phyloP scores from a whole-genome alignment of 2,329 filamentous ascomycete species.

The Orbilia quercus region DNA sequence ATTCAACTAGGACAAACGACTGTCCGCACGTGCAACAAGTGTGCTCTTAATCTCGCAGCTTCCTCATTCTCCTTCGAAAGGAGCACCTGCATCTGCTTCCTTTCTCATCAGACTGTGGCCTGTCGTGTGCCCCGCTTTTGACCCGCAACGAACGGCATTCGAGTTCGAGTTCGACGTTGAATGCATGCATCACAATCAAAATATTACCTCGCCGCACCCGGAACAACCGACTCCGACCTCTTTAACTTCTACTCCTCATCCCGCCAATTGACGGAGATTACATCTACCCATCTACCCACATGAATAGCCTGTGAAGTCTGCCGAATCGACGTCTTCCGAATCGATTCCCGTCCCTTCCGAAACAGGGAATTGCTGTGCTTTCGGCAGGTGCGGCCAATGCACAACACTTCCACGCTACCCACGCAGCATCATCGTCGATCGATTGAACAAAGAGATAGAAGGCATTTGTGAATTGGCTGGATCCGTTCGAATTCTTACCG shows the following conservation, averaged over 20 bases:
- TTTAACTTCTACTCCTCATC: neutral
- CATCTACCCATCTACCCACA: neutral
- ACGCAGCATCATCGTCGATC: neutral
- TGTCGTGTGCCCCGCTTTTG: slow-evolving; percentile 44
- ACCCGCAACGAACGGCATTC: neutral
- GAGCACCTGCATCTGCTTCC: neutral
- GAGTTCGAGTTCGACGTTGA: neutral
- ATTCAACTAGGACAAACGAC: too few species aligned
- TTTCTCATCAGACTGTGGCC: neutral
- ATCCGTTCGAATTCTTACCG: neutral
- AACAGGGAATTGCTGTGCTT: slow-evolving; percentile 25
- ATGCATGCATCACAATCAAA: slow-evolving; percentile 37
- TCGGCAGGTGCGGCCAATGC: slow-evolving; percentile 25
- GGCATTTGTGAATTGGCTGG: neutral
- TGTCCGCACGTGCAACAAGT: too few species aligned
- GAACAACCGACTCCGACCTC: slow-evolving; percentile 27
- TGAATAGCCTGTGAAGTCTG: neutral
- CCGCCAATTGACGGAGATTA: slow-evolving; percentile 4
- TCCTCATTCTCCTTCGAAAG: slow-evolving; percentile 15
- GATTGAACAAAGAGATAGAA: neutral
- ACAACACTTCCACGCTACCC: slow-evolving; percentile 19
- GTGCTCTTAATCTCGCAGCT: slow-evolving; percentile 13
- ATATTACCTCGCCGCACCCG: slow-evolving; percentile 39
- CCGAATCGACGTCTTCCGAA: neutral
- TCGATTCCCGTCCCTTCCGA: slow-evolving; percentile 9